A percentile compares a stretch with the other conserved stretches of the same genome.
phyloP scores from a whole-genome alignment of 805 yeast species.

The Yarrowia sp. region DNA sequence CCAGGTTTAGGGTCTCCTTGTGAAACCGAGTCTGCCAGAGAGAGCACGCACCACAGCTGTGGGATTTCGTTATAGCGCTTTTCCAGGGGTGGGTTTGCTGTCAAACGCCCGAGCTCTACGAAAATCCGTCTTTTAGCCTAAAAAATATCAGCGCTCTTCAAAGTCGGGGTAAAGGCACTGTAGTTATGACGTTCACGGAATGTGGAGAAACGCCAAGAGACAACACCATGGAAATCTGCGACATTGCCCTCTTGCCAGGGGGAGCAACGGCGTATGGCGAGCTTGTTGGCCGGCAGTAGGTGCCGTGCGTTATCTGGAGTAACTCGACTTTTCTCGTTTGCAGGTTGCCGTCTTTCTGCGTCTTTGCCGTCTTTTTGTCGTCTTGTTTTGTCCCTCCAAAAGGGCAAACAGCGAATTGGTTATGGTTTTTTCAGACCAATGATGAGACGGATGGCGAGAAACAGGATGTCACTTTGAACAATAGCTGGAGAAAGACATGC shows the following conservation, averaged over 20 bases:
- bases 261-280: not conserved
- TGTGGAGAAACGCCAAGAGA: constrained; percentile 17
- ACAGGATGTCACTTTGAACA: too few relatives aligned
- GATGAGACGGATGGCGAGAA: not conserved
- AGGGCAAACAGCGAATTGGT: not conserved
- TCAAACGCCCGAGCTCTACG: not conserved
- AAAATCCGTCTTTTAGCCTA: not conserved
- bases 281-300: not conserved
- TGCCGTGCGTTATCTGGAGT: not conserved
- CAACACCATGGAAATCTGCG: constrained; percentile 1
- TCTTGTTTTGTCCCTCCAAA: not conserved
- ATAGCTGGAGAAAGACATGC: too few relatives aligned
- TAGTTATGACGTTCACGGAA: constrained; percentile 11
- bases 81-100: constrained; percentile 12
- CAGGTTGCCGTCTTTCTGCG: not conserved
- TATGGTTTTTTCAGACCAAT: constrained; percentile 14
- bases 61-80: constrained; percentile 2
- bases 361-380: not conserved
- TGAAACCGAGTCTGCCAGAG: constrained; percentile 6
- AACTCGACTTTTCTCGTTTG: too few relatives aligned
- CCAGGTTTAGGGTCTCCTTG: constrained; percentile 21
- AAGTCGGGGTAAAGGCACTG: not conserved
- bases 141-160: not conserved
- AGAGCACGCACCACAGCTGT: constrained; percentile 25
- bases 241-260: not conserved